These are phyloP conservation scores for Euphorbia celastroides DNA, from an alignment of 441 rosid species.

Conservation along the genomic window DNA sequence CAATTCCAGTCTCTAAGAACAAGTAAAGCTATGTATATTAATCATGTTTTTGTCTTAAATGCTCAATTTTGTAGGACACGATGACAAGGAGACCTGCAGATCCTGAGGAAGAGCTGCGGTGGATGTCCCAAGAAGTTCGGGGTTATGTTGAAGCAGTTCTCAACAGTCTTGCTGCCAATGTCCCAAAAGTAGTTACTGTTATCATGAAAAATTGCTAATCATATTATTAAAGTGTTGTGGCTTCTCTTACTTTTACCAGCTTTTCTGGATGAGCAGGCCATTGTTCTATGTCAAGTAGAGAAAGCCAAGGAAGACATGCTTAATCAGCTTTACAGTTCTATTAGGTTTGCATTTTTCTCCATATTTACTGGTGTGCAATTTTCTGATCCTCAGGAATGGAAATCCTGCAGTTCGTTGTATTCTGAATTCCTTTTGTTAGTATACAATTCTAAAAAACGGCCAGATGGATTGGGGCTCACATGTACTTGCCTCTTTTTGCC, in stretches of 20 bases:
- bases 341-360: conserved; percentile 48
- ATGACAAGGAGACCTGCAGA: conserved; percentile 91
- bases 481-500: too few relatives aligned
- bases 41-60: not conserved
- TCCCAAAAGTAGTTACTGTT: conserved; percentile 70
- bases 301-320: conserved; percentile 99
- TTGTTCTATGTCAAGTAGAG: conserved; percentile 99
- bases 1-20: not conserved
- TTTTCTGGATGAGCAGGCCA: conserved; percentile 63
- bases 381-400: not conserved
- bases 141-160: conserved; percentile 99
- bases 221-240: not conserved
- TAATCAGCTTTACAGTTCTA: conserved; percentile 88
- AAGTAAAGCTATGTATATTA: not conserved
- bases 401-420: not conserved
- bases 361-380: not conserved
- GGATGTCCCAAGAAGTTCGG: conserved; percentile 99
- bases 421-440: not conserved
- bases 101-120: conserved; percentile 98
- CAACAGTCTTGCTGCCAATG: conserved; percentile 98
- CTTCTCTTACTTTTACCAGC: conserved; percentile 14
- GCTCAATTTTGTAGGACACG: conserved; percentile 53
- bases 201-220: conserved; percentile 2
- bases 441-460: too few relatives aligned
- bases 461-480: too few relatives aligned